phyloP scores from a whole-genome alignment of 2,329 filamentous ascomycete species.

The Colletotrichum endophyticum region DNA sequence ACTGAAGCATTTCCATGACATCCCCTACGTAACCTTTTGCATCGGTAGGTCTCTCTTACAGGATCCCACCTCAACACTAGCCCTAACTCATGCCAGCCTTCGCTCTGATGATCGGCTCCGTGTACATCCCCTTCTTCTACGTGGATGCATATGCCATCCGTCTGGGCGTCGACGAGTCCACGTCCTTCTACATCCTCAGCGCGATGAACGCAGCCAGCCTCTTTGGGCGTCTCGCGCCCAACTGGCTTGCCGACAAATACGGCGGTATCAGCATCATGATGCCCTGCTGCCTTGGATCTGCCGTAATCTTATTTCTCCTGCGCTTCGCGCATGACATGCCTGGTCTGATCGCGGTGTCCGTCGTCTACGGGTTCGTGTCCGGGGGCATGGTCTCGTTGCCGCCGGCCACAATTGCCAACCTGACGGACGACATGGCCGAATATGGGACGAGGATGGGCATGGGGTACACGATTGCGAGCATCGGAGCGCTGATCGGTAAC shows the following conservation, averaged over 20 bases:
- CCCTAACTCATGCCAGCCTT: neutral
- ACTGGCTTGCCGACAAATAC: conserved; percentile 18
- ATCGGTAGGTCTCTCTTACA: neutral
- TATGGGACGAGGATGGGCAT: conserved; percentile 20
- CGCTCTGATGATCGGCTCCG: conserved; percentile 13
- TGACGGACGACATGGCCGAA: conserved; percentile 12
- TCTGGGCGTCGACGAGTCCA: neutral
- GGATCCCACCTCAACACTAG: too few species aligned
- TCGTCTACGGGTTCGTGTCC: conserved; percentile 22
- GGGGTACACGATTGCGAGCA: conserved; percentile 15
- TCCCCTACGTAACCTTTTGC: neutral
- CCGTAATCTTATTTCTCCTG: conserved; percentile 5
- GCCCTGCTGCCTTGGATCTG: conserved; percentile 12
- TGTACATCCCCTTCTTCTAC: conserved; percentile 17
- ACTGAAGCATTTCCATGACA: conserved; percentile 3
- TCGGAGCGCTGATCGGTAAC: conserved; percentile 20
- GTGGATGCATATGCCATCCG: conserved; percentile 10
- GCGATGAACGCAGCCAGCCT: conserved; percentile 22
- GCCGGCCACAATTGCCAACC: conserved; percentile 10
- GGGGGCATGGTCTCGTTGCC: conserved; percentile 19
- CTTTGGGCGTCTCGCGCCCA: conserved; percentile 20
- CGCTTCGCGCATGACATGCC: neutral
- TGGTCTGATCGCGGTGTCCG: conserved; percentile 11
- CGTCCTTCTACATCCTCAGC: conserved; percentile 19
- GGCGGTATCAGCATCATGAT: conserved; percentile 19